Percentiles rank a stretch among this genome's conserved stretches.
Evolutionary conservation across 352 stramenopile genomes (phyloP).

Genomic region (Pythium rhizo-oryzae): DNA sequence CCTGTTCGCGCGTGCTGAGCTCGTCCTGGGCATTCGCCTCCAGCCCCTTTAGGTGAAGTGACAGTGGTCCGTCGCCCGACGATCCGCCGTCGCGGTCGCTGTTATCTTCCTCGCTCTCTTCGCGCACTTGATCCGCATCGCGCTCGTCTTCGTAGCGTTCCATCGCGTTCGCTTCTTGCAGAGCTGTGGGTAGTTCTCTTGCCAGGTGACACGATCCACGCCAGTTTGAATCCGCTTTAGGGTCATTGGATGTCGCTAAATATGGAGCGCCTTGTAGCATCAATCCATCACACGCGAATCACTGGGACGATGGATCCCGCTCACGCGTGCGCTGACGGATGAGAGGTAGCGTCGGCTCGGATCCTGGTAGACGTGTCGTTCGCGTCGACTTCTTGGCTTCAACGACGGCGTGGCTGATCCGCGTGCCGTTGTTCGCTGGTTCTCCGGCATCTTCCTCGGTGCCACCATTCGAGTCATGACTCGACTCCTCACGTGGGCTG

Average conservation of each 20-base stretch:
- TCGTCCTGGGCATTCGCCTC: slow-evolving; percentile 8
- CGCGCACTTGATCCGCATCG: not conserved
- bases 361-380: slow-evolving; percentile 17
- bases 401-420: not conserved
- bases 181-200: not conserved
- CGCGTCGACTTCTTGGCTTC: slow-evolving; percentile 24
- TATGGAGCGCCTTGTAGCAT: not conserved
- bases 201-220: too few species aligned
- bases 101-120: slow-evolving; percentile 12
- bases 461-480: slow-evolving; percentile 5
- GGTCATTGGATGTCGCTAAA: slow-evolving; percentile 9
- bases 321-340: slow-evolving; percentile 16
- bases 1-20: slow-evolving; percentile 16
- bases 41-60: slow-evolving; percentile 14
- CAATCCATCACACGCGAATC: not conserved
- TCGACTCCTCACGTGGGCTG: not conserved
- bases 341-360: slow-evolving; percentile 20
- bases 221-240: not conserved
- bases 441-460: not conserved
- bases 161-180: not conserved
- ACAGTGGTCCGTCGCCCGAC: slow-evolving; percentile 7
- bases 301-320: not conserved
- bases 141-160: slow-evolving; percentile 8
- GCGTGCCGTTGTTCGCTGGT: not conserved
- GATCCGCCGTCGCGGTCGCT: not conserved